A percentile compares a stretch with the other conserved stretches of the same genome.
phyloP scores from a whole-genome alignment of 768 basidiomycete species.

The Hortiboletus flavorubellus region DNA sequence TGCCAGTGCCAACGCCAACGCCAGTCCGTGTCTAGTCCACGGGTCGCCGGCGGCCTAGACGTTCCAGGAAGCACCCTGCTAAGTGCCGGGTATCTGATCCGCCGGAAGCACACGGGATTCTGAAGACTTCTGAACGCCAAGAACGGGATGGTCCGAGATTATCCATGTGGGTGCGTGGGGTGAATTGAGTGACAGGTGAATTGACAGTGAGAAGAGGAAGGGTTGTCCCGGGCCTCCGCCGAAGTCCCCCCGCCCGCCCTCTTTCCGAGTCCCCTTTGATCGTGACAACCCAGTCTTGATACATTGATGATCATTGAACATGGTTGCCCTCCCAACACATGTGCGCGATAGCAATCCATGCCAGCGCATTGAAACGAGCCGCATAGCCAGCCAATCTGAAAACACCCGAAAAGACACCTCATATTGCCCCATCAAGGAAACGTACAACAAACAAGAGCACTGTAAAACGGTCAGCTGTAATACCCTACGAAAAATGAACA shows the following conservation, averaged over 20 bases:
- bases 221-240: background rate
- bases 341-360: background rate
- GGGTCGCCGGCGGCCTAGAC: background rate
- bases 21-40: background rate
- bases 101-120: background rate
- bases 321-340: background rate
- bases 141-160: background rate
- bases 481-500: conserved; percentile 8
- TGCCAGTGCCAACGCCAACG: background rate
- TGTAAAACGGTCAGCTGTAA: conserved; percentile 3
- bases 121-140: background rate
- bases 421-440: conserved; percentile 1
- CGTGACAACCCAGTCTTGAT: background rate
- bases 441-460: conserved; percentile 1
- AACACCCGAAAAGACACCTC: background rate
- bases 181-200: too few relatives aligned
- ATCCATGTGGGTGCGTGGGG: background rate
- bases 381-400: background rate
- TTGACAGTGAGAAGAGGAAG: background rate
- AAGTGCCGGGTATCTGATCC: background rate
- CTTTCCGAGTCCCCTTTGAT: background rate
- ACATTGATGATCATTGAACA: background rate
- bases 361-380: background rate
- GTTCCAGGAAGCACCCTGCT: background rate
- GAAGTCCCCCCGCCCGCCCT: too few relatives aligned